Evolutionary conservation across 768 basidiomycete species (phyloP), one percentile per base, ranked within the genome.

Genomic region (Galerina marginata): DNA sequence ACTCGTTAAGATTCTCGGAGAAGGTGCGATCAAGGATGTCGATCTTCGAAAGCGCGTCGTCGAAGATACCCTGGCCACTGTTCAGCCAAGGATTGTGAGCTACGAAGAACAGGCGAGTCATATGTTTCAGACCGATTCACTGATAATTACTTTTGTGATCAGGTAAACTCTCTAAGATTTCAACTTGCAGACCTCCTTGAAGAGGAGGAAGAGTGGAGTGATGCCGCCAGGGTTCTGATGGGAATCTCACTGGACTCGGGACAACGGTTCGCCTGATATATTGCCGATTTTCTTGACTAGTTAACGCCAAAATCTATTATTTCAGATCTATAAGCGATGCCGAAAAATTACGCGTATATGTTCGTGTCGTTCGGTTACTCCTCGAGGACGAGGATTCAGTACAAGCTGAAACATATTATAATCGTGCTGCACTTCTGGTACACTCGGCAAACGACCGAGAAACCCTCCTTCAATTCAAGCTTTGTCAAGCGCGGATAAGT

Each of bases 341-440:
- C 60, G 94, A 96, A 54, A 97, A 95, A 73, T 85, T 99, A 39
- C 85, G 85, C 26, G 83, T 96, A 39, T 97, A 98, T 71, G 88
- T 99, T 60, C 91, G 96, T 59, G 96, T 99, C 64, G 93, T 99
- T 54, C 89, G 97, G 15, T 83, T 99, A 5, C 83, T 97, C 16
- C 83, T 99, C 37, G 96, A 99, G 78, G 95, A 97, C 56, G 95
- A 96, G 72, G 96, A 99, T 70, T 94, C 93, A 4, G 91, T 96
- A 2, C 93, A 95, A 74, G 97, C 97, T n/a, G 96, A 99, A 72
- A 93, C 95, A 2, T 99, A 95, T 76, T 96, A 96, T 74, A 96
- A 96, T 70, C 92, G 97, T 56, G 97, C 97, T 16, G 93, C 95
- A 1, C 85, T 95, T 20, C 84, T 98, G 20, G 88, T 93, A 23